Base-by-base conservation (phyloP, 179 eudicot genomes). In the Pouteria campechiana region DNA sequence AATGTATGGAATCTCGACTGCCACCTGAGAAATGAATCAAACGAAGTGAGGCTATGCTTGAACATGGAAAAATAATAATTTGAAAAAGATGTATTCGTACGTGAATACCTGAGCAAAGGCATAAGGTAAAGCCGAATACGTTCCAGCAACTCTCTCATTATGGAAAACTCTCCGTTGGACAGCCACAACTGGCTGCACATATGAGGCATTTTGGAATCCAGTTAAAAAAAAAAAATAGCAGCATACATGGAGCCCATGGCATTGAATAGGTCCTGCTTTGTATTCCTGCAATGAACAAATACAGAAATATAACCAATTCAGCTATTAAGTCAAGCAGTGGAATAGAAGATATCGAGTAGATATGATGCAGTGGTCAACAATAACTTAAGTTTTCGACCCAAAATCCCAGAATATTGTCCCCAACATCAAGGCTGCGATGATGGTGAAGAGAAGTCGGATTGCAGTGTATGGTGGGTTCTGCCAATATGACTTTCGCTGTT, bases 221-320 rank as follows among this genome's bases (percentile, higher is more conserved):
- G n/a, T n/a, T n/a, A n/a, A n/a, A 69, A 25, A 46, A 64, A 60
- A 5, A 54, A 28, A n/a, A 52, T n/a, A 40, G 75, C 60, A 28
- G 60, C 48, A 55, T 54, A 69, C 75, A 69, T 69, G 24, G 70
- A 69, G 34, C 75, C 75, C 64, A 69, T 51, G 14, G 75, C 64
- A 39, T 69, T 69, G 25, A 64, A 55, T 12, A 69, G 33, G 34
- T 69, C 71, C 41, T 47, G 63, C 24, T 32, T 32, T 2, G 15
- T 36, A 3, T 43, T 32, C 40, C 75, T 69, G 57, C 27, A 25
- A 16, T 9, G 25, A 15, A 1, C 37, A 37, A 9, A 6, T 21
- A 41, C n/a, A n/a, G n/a, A n/a, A n/a, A n/a, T n/a, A n/a, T n/a
- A n/a, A n/a, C n/a, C n/a, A n/a, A n/a, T n/a, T n/a, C n/a, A n/a